Conservation (phyloP, 805 yeast species). For the Suhomyces pyralidae region DNA sequence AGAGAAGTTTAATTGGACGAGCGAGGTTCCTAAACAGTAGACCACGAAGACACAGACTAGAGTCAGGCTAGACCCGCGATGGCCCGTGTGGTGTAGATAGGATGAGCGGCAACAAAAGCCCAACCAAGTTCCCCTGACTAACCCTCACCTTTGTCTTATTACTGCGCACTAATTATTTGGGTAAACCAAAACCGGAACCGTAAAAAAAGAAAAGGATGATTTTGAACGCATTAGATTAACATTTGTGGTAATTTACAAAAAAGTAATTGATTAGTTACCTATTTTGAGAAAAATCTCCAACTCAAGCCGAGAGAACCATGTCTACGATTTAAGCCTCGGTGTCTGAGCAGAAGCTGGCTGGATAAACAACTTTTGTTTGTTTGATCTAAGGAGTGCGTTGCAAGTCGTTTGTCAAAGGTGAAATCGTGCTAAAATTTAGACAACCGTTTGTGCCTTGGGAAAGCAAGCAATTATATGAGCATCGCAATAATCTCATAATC, state of each 20-base stretch:
- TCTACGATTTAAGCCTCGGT: background rate
- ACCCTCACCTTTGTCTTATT: background rate
- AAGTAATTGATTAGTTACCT: background rate
- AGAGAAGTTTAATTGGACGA: background rate
- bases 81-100: background rate
- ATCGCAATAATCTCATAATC: background rate
- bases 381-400: background rate
- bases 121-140: background rate
- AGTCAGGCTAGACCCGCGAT: background rate
- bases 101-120: background rate
- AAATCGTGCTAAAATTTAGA: background rate
- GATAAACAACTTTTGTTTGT: background rate
- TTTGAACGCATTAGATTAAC: background rate
- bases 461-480: background rate
- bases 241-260: background rate
- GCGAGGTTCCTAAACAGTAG: background rate
- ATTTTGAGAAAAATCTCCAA: background rate
- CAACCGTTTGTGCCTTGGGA: background rate
- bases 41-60: too few species aligned
- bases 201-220: background rate
- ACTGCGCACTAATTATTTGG: background rate
- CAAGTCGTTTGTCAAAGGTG: background rate
- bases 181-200: background rate
- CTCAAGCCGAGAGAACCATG: background rate
- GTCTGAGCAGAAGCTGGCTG: background rate